phyloP scores from a whole-genome alignment of 805 yeast genomes.

The Kodamaea jinghongensis region DNA sequence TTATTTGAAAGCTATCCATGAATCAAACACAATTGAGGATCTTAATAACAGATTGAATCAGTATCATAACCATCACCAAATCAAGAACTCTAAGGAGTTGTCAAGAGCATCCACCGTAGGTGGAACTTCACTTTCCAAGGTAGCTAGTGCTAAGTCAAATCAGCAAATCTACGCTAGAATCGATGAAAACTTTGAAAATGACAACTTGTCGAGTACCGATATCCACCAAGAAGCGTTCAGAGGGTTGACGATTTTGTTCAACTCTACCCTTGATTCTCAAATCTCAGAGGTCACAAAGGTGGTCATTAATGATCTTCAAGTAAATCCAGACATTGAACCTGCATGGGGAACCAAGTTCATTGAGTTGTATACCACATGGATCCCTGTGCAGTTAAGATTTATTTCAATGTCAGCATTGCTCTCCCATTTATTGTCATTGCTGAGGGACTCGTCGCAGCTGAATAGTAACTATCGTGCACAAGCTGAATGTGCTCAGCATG shows the following conservation, averaged over 20 bases:
- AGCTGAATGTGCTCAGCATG: slow-evolving; percentile 41
- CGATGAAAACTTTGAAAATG: slow-evolving; percentile 32
- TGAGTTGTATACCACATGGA: slow-evolving; percentile 67
- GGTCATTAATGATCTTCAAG: slow-evolving; percentile 42
- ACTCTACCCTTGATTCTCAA: slow-evolving; percentile 60
- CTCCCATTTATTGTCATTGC: slow-evolving; percentile 23
- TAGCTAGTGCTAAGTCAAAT: slow-evolving; percentile 22
- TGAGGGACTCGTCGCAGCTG: slow-evolving; percentile 16
- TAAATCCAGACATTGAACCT: slow-evolving; percentile 22
- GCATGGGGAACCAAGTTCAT: slow-evolving; percentile 58
- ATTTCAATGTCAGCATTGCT: slow-evolving; percentile 50
- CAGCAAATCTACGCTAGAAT: slow-evolving; percentile 14
- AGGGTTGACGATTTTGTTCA: slow-evolving; percentile 60
- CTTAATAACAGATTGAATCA: slow-evolving; percentile 22
- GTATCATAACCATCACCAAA: slow-evolving; percentile 21
- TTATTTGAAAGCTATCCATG: slow-evolving; percentile 34
- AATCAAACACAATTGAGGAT: slow-evolving; percentile 16
- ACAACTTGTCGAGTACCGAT: slow-evolving; percentile 34
- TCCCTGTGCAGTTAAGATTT: slow-evolving; percentile 78
- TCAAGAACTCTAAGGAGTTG: slow-evolving; percentile 1
- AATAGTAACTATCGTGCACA: slow-evolving; percentile 22
- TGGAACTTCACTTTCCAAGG: slow-evolving; percentile 21
- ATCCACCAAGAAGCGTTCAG: slow-evolving; percentile 45
- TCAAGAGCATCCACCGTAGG: slow-evolving; percentile 11
- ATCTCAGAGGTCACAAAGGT: slow-evolving; percentile 55